Conservation (phyloP, 805 yeast species). For the Ogataea chonburiensis region DNA sequence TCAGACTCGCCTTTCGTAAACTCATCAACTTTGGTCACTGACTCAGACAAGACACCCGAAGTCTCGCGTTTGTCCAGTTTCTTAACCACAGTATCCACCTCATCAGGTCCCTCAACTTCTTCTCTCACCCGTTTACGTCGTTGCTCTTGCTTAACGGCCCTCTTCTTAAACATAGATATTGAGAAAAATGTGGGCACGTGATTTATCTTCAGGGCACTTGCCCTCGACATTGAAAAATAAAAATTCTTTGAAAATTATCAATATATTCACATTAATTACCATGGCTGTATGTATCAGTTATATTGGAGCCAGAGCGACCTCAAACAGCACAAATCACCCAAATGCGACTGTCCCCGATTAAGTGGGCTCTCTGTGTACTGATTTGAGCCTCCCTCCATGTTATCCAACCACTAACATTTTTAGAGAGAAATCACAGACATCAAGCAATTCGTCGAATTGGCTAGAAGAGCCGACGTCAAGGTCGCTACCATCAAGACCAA, state of each 20-base stretch:
- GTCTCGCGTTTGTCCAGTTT: background rate
- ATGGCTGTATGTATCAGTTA: constrained; percentile 29
- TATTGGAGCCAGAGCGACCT: constrained; percentile 1
- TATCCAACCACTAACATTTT: too few relatives aligned
- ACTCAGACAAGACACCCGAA: background rate
- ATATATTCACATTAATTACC: constrained; percentile 19
- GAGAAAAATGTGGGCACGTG: constrained; percentile 1
- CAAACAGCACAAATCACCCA: background rate
- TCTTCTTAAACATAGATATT: constrained; percentile 39
- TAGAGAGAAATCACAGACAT: constrained; percentile 84
- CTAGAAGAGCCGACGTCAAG: constrained; percentile 93
- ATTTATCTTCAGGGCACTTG: background rate
- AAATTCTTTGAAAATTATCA: constrained; percentile 9
- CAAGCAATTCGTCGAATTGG: constrained; percentile 95
- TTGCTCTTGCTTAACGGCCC: constrained; percentile 24
- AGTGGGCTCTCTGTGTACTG: too few relatives aligned
- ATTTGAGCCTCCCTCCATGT: too few relatives aligned
- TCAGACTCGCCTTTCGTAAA: background rate
- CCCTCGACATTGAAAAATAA: constrained; percentile 10
- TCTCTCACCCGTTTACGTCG: constrained; percentile 11
- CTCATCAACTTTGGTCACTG: background rate
- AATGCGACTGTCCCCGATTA: too few relatives aligned
- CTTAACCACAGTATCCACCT: background rate
- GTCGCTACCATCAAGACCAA: constrained; percentile 93
- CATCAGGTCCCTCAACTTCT: background rate